Base-by-base conservation (phyloP, 345 rosid species). In the Clausena lansium region DNA sequence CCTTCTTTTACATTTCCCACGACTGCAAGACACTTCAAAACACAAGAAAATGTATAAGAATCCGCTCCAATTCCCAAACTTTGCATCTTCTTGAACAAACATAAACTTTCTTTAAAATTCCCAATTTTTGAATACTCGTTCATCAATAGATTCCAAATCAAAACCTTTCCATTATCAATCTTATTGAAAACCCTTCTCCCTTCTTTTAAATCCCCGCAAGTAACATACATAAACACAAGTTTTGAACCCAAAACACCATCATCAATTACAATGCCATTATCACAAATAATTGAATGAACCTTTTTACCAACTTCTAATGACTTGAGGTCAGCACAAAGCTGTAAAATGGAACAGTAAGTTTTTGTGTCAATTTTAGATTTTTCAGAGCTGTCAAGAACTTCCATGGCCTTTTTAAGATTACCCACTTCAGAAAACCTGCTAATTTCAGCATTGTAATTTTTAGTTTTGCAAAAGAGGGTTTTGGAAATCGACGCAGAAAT, bases 211-310 rank as follows among this genome's bases (percentile, higher is more conserved):
- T 88, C 86, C 20, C 97, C 95, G 78, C 95, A 91, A 33, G 66
- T 86, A 10, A 89, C 90, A 58, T 88, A 91, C 92, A 92, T 89
- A 47, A 91, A 85, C 13, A 86, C 93, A 25, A 92, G 91, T 78
- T 88, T 92, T 33, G 89, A 81, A 33, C 93, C 94, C 83, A 92
- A 81, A 75, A 50, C 76, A 20, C 84, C 85, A 57, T 92, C 88
- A 10, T 92, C 88, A 13, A 88, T 30, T 10, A 35, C 79, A 76
- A 81, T 75, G 75, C 78, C 89, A 60, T 79, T 86, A 32, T 81
- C 27, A 57, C 77, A 70, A 41, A 91, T 86, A 62, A 89, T 52
- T 3, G 86, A 86, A 80, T 88, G 92, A 71, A 91, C 87, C 69
- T 81, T 76, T 83, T 77, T 83, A 27, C 92, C 94, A 32, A 83